Evolutionary conservation across 345 rosid genomes (phyloP).

Genomic region (Lumnitzera racemosa): DNA sequence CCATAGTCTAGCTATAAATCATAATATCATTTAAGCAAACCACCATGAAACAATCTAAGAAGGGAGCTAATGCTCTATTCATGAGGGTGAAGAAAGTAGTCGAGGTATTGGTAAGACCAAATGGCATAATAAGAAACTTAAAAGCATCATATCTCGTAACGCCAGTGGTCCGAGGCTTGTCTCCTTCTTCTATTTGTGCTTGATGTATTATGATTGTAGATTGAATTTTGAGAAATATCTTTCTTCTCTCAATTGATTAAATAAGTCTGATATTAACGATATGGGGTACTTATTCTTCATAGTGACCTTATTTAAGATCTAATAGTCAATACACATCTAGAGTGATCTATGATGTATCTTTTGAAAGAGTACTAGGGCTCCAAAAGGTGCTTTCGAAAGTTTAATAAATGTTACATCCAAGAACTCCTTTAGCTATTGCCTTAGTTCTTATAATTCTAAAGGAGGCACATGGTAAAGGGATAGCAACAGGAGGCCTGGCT

Average conservation of each 20-base stretch:
- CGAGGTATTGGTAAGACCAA: conserved; percentile 1
- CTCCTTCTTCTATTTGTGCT: conserved; percentile 1
- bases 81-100: conserved; percentile 1
- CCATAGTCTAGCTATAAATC: neutral
- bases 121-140: neutral
- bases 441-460: neutral
- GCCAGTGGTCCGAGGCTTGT: neutral
- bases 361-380: neutral
- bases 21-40: conserved; percentile 1
- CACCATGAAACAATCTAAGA: neutral
- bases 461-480: neutral
- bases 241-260: neutral
- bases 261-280: neutral
- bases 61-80: neutral
- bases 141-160: conserved; percentile 2
- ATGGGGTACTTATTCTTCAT: conserved; percentile 9
- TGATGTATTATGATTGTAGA: conserved; percentile 9
- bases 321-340: neutral
- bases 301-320: conserved; percentile 8
- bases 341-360: neutral
- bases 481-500: too few relatives aligned
- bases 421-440: neutral
- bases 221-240: conserved; percentile 1
- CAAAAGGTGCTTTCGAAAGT: neutral
- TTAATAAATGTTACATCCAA: neutral